Base-by-base conservation (phyloP, 495 filamentous ascomycete species). In the Astrothelium macrocarpum region DNA sequence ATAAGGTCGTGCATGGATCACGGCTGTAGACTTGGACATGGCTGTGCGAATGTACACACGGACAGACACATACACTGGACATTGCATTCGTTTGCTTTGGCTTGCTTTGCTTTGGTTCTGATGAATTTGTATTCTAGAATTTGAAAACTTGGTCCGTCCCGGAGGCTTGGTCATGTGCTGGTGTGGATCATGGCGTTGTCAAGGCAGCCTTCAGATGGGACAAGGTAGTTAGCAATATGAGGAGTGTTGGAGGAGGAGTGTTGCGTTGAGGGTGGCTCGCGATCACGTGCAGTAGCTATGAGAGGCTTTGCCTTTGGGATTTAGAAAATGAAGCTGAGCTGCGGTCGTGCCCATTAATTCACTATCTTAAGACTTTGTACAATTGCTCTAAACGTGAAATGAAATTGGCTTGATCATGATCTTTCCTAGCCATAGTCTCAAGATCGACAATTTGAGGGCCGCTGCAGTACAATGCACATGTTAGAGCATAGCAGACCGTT, bases 1-100 rank as follows among this genome's bases (percentile, higher is more conserved):
- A 91, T 86, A 97, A 96, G 86, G 87, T 97, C 71, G 89, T 97
- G 74, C 95, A 97, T 75, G 84, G 83, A 64, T 86, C 83, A 64
- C 78, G 85, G 64, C 77, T 88, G 78, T 88, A 85, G 59, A 62
- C 66, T 25, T 11, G 1, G 29, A n/a, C n/a, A n/a, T n/a, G n/a
- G n/a, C n/a, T n/a, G n/a, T n/a, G n/a, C n/a, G n/a, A n/a, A n/a
- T n/a, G n/a, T n/a, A n/a, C n/a, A n/a, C n/a, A n/a, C n/a, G n/a
- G n/a, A n/a, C n/a, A n/a, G n/a, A n/a, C n/a, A n/a, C n/a, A n/a
- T n/a, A n/a, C n/a, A n/a, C n/a, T n/a, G 25, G 29, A 26, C 20
- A 26, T 26, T 29, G 25, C 49, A 29, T 7, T 20, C 49, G 20
- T 56, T 1, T 23, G 25, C 2, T 10, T 26, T 56, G 49, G 7